phyloP scores from a whole-genome alignment of 2,329 filamentous ascomycete species.

The Trichocomaceae sp. region DNA sequence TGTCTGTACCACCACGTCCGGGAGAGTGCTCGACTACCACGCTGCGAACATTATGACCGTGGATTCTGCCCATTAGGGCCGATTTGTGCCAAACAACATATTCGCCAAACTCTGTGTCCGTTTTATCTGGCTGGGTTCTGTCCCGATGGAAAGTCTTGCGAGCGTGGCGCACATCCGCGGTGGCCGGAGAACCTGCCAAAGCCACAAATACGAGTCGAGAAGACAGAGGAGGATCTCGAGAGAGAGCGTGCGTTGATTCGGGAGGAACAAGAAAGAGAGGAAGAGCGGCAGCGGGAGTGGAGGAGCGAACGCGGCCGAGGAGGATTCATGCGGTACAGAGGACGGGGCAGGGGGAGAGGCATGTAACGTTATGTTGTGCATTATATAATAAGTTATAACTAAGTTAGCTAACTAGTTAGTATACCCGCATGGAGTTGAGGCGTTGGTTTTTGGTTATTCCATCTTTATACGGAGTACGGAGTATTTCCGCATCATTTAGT shows the following conservation, averaged over 20 bases:
- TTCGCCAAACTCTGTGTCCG: conserved; percentile 69
- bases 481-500: too few relatives aligned
- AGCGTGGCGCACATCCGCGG: conserved; percentile 71
- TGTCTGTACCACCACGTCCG: conserved; percentile 90
- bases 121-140: conserved; percentile 95
- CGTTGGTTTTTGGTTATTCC: neutral
- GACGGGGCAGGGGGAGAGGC: conserved; percentile 37
- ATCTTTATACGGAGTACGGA: too few relatives aligned
- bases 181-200: conserved; percentile 63
- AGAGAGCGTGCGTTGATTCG: conserved; percentile 49
- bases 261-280: conserved; percentile 53
- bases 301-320: conserved; percentile 47
- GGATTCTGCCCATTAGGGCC: conserved; percentile 93
- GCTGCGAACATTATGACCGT: conserved; percentile 85
- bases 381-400: neutral
- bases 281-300: conserved; percentile 50
- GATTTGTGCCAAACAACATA: conserved; percentile 79
- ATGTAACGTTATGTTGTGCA: neutral
- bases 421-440: conserved; percentile 4
- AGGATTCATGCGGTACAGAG: conserved; percentile 40
- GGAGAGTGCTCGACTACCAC: conserved; percentile 68
- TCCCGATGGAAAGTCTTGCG: conserved; percentile 70
- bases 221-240: conserved; percentile 64
- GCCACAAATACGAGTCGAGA: conserved; percentile 58
- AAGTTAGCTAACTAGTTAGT: too few relatives aligned